Percentiles rank a stretch among this genome's conserved stretches.
Conservation (phyloP, 495 filamentous ascomycete species). For the Choiromyces venosus region DNA sequence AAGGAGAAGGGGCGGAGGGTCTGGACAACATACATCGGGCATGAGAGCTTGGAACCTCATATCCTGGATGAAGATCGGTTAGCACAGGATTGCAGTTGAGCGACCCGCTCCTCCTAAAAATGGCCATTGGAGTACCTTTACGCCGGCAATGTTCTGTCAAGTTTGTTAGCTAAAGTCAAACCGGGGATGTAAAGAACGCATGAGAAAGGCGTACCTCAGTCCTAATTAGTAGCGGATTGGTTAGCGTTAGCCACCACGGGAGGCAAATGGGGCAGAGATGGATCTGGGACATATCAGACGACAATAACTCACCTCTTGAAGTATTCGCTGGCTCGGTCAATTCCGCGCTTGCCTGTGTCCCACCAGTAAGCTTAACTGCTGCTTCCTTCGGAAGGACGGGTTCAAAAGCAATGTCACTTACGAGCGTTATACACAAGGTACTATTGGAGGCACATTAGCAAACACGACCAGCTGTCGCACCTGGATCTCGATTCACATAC, state of each 20-base stretch:
- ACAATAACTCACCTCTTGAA: conserved; percentile 60
- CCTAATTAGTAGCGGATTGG: conserved; percentile 18
- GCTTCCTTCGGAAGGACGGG: not conserved
- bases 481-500: conserved; percentile 44
- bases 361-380: conserved; percentile 20
- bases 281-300: conserved; percentile 1
- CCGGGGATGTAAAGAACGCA: conserved; percentile 16
- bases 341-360: conserved; percentile 56
- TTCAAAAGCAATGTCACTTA: conserved; percentile 41
- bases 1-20: conserved; percentile 13
- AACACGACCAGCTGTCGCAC: not conserved
- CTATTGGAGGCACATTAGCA: conserved; percentile 30
- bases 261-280: not conserved
- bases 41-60: conserved; percentile 99
- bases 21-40: conserved; percentile 58
- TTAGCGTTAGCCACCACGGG: conserved; percentile 13
- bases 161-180: conserved; percentile 26
- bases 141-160: conserved; percentile 76
- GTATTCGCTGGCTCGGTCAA: conserved; percentile 90
- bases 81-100: conserved; percentile 17
- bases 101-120: not conserved
- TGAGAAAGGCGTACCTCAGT: conserved; percentile 29
- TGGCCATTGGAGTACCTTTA: conserved; percentile 52
- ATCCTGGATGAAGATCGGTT: conserved; percentile 48
- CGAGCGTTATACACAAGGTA: conserved; percentile 96